These are phyloP conservation scores for Pelargonium australe DNA, from an alignment of 441 rosid genomes.

Conservation along the genomic window DNA sequence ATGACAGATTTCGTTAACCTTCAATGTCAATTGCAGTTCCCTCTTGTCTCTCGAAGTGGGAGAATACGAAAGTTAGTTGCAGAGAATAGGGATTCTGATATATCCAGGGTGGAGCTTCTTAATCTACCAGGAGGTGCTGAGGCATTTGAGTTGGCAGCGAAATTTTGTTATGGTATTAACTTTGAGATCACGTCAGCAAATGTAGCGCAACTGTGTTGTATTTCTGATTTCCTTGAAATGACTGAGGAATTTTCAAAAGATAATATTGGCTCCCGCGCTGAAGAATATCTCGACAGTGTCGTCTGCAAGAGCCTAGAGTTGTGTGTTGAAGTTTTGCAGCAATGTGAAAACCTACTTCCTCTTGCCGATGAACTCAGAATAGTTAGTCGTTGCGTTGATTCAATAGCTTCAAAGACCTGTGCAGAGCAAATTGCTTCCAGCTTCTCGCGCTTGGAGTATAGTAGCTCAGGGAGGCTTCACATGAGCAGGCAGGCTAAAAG, in stretches of 20 bases:
- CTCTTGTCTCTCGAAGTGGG: constrained; percentile 92
- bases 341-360: constrained; percentile 80
- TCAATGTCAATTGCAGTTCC: constrained; percentile 57
- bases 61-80: constrained; percentile 73
- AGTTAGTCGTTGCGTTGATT: constrained; percentile 70
- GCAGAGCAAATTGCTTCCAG: constrained; percentile 96
- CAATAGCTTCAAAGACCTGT: constrained; percentile 89
- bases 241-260: constrained; percentile 80
- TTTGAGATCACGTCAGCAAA: constrained; percentile 83
- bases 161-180: constrained; percentile 90
- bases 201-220: constrained; percentile 77
- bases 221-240: constrained; percentile 93
- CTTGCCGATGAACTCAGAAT: constrained; percentile 85
- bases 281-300: constrained; percentile 76
- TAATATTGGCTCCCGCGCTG: constrained; percentile 76
- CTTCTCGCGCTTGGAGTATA: constrained; percentile 88
- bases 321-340: constrained; percentile 82
- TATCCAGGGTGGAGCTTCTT: constrained; percentile 86
- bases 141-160: constrained; percentile 79
- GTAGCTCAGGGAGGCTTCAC: constrained; percentile 97
- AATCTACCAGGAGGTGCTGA: constrained; percentile 90
- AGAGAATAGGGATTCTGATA: constrained; percentile 81
- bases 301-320: constrained; percentile 85
- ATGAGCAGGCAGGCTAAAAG: constrained; percentile 77
- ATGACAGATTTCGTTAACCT: not conserved